phyloP scores from a whole-genome alignment of 2,329 filamentous ascomycete species.

The Cercospora citrullina region DNA sequence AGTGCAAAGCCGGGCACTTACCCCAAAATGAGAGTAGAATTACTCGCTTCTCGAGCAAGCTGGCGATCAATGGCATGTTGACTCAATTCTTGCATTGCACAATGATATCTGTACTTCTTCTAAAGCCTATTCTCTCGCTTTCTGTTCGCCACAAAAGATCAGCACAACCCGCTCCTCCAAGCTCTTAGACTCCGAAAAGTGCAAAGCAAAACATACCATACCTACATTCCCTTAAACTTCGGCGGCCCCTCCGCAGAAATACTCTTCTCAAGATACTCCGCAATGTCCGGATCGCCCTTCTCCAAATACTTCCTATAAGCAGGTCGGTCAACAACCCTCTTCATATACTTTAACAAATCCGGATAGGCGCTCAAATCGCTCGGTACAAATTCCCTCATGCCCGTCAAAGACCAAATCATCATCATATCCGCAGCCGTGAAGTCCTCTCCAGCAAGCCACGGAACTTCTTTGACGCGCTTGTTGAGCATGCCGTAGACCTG shows the following conservation, averaged over 20 bases:
- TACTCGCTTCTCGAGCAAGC: too few relatives aligned
- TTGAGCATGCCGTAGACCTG: slow-evolving; percentile 52
- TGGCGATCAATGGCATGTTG: too few relatives aligned
- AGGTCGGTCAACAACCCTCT: slow-evolving; percentile 32
- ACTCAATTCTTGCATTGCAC: too few relatives aligned
- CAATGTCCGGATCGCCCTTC: slow-evolving; percentile 37
- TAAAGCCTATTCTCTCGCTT: background rate
- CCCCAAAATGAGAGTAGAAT: too few relatives aligned
- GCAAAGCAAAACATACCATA: background rate
- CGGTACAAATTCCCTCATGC: slow-evolving; percentile 49
- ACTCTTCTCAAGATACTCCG: slow-evolving; percentile 23
- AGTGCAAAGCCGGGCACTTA: too few relatives aligned
- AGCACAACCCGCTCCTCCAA: background rate
- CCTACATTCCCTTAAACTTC: background rate
- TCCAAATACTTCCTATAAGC: slow-evolving; percentile 36
- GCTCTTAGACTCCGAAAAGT: background rate
- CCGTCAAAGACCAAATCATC: slow-evolving; percentile 61
- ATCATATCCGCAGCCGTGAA: slow-evolving; percentile 69
- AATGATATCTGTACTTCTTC: too few relatives aligned
- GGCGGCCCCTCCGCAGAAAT: slow-evolving; percentile 22
- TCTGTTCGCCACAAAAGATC: background rate
- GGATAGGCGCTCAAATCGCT: slow-evolving; percentile 28
- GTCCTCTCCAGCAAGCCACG: slow-evolving; percentile 61
- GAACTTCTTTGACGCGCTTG: slow-evolving; percentile 48
- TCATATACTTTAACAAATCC: slow-evolving; percentile 36